Evolutionary conservation across 306 rosid species (phyloP), one percentile per base, ranked within the genome.

Genomic region (Carpinus viminea): DNA sequence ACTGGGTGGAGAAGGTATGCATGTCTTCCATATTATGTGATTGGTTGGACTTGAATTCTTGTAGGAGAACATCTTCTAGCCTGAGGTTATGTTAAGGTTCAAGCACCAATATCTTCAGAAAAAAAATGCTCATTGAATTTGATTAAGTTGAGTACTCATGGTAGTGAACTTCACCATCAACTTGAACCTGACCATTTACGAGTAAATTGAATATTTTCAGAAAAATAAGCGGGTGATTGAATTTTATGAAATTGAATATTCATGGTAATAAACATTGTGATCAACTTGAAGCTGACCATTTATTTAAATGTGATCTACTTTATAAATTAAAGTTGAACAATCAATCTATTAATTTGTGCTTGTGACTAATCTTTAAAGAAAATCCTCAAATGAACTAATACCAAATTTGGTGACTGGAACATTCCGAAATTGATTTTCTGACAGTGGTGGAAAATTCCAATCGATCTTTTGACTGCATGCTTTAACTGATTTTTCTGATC

Each of bases 1-100:
- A 45, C 26, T 47, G 52, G 78, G 79, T 78, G 81, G 72, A 46
- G 98, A 93, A 87, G 96, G 98, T 95, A 70, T 85, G 90, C 68
- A n/a, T 76, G 74, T 70, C 77, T 74, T 83, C 59, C 72, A 64
- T 80, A 60, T 84, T 74, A 12, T 41, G 16, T 66, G 41, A 20
- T 41, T 76, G 20, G 76, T 60, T 56, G 55, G 80, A 65, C 4
- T 62, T 34, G 16, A 46, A 51, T 78, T 76, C 71, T 76, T 47
- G 68, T 11, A 24, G 57, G 68, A 24, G 71, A 81, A 70, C 60
- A 60, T 70, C 56, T 73, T 72, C 57, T 65, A 38, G 72, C 70
- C 46, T 46, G 45, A 26, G 72, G 65, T 72, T 31, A 70, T 74
- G 31, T 62, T 54, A 50, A 36, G n/a, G 56, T 45, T 68, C 72